These are phyloP conservation scores for Sphagnum magellanicum DNA, from an alignment of 228 moss, liverwort and hornwort genomes.

Conservation along the genomic window DNA sequence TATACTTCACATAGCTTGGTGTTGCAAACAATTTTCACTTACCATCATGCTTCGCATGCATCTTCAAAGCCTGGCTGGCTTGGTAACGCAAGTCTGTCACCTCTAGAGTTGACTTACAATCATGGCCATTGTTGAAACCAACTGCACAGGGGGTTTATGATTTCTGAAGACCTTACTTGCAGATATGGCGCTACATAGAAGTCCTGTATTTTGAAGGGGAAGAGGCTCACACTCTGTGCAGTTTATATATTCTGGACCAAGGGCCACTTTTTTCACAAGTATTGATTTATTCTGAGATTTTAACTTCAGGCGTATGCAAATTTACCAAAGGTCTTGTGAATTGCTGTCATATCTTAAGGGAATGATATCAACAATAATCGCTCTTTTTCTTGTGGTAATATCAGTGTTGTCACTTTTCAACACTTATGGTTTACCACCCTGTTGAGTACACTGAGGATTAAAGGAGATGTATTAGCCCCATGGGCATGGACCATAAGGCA, in stretches of 20 bases:
- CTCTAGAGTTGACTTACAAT: no score
- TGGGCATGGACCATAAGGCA: not conserved
- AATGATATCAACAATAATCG: not conserved
- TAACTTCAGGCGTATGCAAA: not conserved
- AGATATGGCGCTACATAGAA: not conserved
- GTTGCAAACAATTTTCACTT: no score
- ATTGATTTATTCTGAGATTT: not conserved
- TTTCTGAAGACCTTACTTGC: not conserved
- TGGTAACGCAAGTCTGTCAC: no score
- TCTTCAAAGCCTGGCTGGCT: no score
- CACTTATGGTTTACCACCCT: not conserved
- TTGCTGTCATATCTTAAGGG: not conserved
- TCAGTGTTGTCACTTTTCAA: not conserved
- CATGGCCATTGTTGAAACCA: not conserved
- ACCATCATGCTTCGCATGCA: no score
- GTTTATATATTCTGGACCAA: not conserved
- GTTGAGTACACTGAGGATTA: not conserved
- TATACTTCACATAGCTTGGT: no score
- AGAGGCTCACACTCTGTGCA: not conserved
- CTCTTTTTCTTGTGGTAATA: not conserved
- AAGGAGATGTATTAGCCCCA: not conserved
- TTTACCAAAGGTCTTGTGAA: not conserved
- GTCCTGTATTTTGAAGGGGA: not conserved
- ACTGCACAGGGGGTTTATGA: not conserved
- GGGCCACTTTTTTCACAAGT: not conserved